Evolutionary conservation across 768 basidiomycete species (phyloP), one percentile per base, ranked within the genome.

Genomic region (Kwoniella sp.): DNA sequence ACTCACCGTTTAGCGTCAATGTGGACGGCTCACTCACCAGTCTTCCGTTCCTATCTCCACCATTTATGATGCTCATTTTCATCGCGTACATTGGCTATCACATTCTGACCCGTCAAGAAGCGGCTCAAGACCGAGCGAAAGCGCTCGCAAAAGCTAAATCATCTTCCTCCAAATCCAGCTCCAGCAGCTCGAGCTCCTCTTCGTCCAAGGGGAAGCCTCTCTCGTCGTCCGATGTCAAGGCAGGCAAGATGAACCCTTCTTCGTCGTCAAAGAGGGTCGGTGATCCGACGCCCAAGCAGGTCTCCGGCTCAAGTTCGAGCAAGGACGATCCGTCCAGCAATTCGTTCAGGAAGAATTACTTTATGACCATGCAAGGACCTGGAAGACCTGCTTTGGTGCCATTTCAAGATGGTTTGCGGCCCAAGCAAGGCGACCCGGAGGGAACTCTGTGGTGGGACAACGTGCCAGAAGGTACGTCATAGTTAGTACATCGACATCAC

Each of bases 401-500:
- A 1, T 81, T 81, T 54, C 79, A 79, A 56, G 72, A 75, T 45
- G 79, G 79, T 1, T 64, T 81, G 20, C 52, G 78, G 38, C 78
- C 78, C 5, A 72, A 71, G 60, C 61, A 61, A 22, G 77, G 79
- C 22, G 63, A 75, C 25, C 67, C 75, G 0, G 78, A 76, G 15
- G 78, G 76, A 9, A 77, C 79, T 7, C 47, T 81, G 51, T 81
- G 79, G 79, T 81, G 78, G 78, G 75, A 81, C 55, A 81, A 81
- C 59, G 65, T 79, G 13, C 73, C 78, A 3, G 75, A 81, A 34
- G 73, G 79, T 79, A 23, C 57, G 79, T 61, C 11, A 0, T 48
- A 20, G 15, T 30, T 29, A 2, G 26, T 47, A 60, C 15, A 55
- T 34, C 5, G 25, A 9, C 22, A 4, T 22, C 55, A 29, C 0